Evolutionary conservation across 164 flowering plant species (phyloP), one percentile per base, ranked within the genome.

Genomic region (Dillenia turbinata): DNA sequence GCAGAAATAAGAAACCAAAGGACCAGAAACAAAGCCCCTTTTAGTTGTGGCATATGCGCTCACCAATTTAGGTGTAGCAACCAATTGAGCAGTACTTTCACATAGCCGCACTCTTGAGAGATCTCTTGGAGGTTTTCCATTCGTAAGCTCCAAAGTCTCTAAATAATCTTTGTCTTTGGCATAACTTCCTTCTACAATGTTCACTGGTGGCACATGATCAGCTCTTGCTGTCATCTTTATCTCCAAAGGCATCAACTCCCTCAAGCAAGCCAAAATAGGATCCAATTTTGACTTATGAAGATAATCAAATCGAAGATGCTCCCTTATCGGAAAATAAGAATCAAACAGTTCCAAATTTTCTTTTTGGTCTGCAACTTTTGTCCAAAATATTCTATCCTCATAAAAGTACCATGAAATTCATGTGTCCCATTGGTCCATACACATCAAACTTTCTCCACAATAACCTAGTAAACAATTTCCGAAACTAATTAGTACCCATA

Each of bases 91-190:
- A 49, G 79, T 69, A 69, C 86, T 87, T 60, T 66, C 52, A 33
- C 82, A 78, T 59, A 85, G 88, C 47, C 90, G 74, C 64, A 87
- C 68, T 15, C 43, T 68, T 1, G 87, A 77, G 52, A 81, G 44
- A 60, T 81, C 67, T 52, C 83, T 65, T 2, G 89, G 88, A 26
- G 92, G 89, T 67, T 81, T 87, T 19, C 85, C 83, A 52, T 61
- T 50, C 12, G 16, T 72, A 15, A 56, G 13, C n/a, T 70, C 79
- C 57, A 66, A 49, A 26, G 57, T 67, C 54, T 78, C 82, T 0
- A 73, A 69, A 54, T 52, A 14, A 33, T 60, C 62, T 56, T 70
- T 62, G 14, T 75, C 78, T 59, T 68, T 72, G 26, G 54, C 33
- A 26, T 57, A 73, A n/a, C 77, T 76, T 44, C 69, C 71, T 67